Evolutionary conservation across 306 rosid species (phyloP), one percentile per base, ranked within the genome.

Genomic region (Glycine latifolia): DNA sequence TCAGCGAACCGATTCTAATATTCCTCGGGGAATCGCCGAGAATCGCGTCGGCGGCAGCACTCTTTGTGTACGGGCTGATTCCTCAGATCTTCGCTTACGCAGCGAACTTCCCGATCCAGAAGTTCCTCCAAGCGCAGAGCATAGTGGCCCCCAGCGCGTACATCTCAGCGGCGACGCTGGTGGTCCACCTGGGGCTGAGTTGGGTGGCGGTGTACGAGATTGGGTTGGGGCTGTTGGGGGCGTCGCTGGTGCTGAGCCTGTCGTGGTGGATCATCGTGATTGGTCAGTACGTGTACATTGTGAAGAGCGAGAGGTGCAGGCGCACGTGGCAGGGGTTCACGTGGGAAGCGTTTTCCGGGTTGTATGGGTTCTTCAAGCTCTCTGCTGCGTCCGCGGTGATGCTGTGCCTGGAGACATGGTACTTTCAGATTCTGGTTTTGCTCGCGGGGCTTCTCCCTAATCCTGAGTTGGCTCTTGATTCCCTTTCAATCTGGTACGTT

Each of bases 31-130:
- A 94, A 35, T 85, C 98, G 0, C 83, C 85, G 0, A 71, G 82
- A 39, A 92, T 94, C 0, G 91, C 94, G 0, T 85, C 95, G 0
- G 88, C 95, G 0, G 91, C 94, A 0, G 88, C 94, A 1, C 0
- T 83, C 0, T 94, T 90, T 9, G 94, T 92, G 2, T 94, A 87
- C 60, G 98, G 97, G 0, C 52, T 94, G 0, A 94, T 92, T 48
- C 98, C 98, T 10, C 98, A 92, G 33, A 94, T 94, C 12, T 90
- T 94, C 15, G 95, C 98, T 0, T 92, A 92, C 44, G 95, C 94
- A 0, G 33, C 79, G 0, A 91, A 92, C 83, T 94, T 94, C 16
- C 98, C 98, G 0, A 92, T 91, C 10, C 97, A 92, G 31, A 94
- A 94, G 63, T 94, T 90, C 39, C 91, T 91, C 0, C 98, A 94